Percentiles rank a stretch among this genome's conserved stretches.
These are phyloP conservation scores for Cyamopsis tetragonoloba DNA, from an alignment of 306 rosid genomes.

Conservation along the genomic window DNA sequence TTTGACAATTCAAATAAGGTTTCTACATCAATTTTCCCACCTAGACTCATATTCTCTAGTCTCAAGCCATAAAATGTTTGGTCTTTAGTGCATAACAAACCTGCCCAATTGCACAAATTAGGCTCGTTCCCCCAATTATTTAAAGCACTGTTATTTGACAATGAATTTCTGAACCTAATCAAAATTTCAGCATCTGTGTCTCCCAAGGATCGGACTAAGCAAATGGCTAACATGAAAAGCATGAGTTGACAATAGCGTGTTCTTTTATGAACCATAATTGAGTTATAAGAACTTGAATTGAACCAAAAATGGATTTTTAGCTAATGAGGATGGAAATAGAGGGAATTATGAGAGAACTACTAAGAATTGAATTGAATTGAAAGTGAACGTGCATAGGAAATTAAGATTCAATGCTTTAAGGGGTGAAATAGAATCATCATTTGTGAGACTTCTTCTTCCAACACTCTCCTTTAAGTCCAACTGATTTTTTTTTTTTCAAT, in stretches of 20 bases:
- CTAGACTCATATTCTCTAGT: conserved; percentile 46
- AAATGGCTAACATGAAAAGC: conserved; percentile 6
- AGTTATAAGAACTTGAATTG: background rate
- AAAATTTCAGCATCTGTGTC: conserved; percentile 26
- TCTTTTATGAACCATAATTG: conserved; percentile 23
- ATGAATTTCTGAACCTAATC: conserved; percentile 40
- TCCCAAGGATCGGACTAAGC: conserved; percentile 18
- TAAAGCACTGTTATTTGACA: conserved; percentile 37
- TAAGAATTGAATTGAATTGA: background rate
- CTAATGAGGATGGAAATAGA: background rate
- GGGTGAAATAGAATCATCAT: conserved; percentile 27
- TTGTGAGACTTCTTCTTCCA: too few relatives aligned
- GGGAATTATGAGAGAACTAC: background rate
- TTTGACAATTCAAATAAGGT: conserved; percentile 34
- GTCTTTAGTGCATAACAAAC: conserved; percentile 34
- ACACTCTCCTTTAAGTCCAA: too few relatives aligned
- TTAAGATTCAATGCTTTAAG: conserved; percentile 4
- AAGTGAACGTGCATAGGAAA: conserved; percentile 10
- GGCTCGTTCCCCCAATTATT: conserved; percentile 47
- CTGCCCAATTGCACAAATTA: conserved; percentile 53
- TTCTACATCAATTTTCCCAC: conserved; percentile 49
- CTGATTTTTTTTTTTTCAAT: too few relatives aligned
- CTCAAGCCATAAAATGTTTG: conserved; percentile 27
- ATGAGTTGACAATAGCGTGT: background rate
- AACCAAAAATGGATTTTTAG: conserved; percentile 3